Base-by-base conservation (phyloP, 1,284 basidiomycete genomes). In the Retiboletus fuscus region DNA sequence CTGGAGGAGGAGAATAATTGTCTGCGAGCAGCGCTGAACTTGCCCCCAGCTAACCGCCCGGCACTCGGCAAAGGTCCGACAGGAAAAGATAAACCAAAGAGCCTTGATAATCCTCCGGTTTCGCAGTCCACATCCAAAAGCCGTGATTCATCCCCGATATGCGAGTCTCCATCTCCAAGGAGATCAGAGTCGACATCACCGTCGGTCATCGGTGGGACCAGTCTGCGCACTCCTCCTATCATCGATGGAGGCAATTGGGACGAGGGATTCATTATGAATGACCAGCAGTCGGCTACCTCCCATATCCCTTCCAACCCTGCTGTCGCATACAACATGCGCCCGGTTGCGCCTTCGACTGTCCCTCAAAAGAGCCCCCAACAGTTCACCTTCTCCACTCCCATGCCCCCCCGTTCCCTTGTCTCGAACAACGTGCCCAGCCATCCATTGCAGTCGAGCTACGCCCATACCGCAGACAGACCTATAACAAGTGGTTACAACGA, bases 1-100 rank as follows among this genome's bases (percentile, higher is more conserved):
- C 89, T 97, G 64, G 95, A 96, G 84, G 91, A 92, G 71, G 95
- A 97, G 85, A 96, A 96, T 81, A 87, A 85, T 62, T 89, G 88
- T 76, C 88, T 97, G 65, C 91, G 95, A 61, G 90, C 91, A 61
- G 89, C 92, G 49, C 87, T 96, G 67, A 91, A 88, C 76, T 85
- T 97, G 34, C 94, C 95, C 1, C 92, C 93, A 41, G 91, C 93
- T 71, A 89, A 87, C 79, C 87, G 93, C 72, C 87, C 89, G 15
- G 83, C 90, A 8, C 86, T 95, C 66, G 94, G 93, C 61, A 94
- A 91, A 82, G 93, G 93, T 64, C 94, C 93, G 30, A 95, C 93
- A 0, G 93, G 93, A 58, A 94, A 94, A 82, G 93, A 95, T 80
- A 93, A 90, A 77, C 90, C 91, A 61, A 93, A 90, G 77, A 47